A percentile compares a stretch with the other conserved stretches of the same genome.
These are phyloP conservation scores for Lithospermum erythrorhizon DNA, from an alignment of 257 asterid species.

Conservation along the genomic window DNA sequence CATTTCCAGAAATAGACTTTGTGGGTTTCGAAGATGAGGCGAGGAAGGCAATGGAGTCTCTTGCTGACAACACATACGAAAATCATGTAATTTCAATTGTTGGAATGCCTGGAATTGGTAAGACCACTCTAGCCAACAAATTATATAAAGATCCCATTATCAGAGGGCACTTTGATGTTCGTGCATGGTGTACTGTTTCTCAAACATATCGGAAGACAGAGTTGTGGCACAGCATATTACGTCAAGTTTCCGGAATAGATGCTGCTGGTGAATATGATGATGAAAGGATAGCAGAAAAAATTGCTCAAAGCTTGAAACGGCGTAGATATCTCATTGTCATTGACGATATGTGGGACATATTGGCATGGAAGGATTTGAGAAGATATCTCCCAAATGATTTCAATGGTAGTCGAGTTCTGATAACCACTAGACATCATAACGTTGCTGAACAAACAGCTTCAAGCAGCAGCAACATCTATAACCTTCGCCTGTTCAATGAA, in stretches of 20 bases:
- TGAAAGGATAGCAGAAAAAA: background rate
- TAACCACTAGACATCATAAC: background rate
- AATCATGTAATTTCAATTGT: conserved; percentile 1
- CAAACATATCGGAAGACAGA: conserved; percentile 2
- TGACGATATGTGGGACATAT: background rate
- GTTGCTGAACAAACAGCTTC: background rate
- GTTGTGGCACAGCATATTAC: background rate
- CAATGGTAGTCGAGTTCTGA: conserved; percentile 3
- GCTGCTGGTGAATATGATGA: background rate
- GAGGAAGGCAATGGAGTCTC: background rate
- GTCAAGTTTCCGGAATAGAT: background rate
- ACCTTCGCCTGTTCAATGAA: rapidly evolving
- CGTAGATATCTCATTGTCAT: conserved; percentile 3
- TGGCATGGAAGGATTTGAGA: background rate
- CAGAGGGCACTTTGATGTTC: background rate
- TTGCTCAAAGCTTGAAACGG: background rate
- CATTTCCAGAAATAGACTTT: background rate
- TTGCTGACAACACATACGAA: background rate
- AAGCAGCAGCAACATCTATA: background rate
- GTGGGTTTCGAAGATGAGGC: background rate
- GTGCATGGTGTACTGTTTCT: conserved; percentile 6
- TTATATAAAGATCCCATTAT: background rate
- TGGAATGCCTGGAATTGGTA: conserved; percentile 8
- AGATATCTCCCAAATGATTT: background rate
- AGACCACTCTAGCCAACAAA: conserved; percentile 8